Percentiles rank a stretch among this genome's conserved stretches.
These are phyloP conservation scores for Moesziomyces antarcticus DNA, from an alignment of 1,284 basidiomycete genomes.

Conservation along the genomic window DNA sequence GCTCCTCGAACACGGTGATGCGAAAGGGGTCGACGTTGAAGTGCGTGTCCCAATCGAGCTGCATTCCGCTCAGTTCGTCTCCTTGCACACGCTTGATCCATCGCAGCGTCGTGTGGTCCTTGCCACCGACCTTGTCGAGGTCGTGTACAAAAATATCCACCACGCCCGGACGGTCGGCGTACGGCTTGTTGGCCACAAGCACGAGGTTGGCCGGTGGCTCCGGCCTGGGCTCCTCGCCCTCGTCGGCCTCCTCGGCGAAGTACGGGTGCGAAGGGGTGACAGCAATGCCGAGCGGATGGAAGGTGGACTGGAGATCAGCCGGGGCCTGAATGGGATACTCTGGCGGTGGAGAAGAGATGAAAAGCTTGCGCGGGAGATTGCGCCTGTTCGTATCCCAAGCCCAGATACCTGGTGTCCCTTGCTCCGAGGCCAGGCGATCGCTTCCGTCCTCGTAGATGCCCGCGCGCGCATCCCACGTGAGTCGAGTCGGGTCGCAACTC, in stretches of 20 bases:
- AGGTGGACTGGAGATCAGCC: conserved; percentile 25
- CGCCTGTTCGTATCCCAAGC: conserved; percentile 44
- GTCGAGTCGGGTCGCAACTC: conserved; percentile 50
- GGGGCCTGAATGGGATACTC: conserved; percentile 28
- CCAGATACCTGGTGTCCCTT: conserved; percentile 47
- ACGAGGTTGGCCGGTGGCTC: conserved; percentile 40
- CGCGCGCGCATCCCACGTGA: conserved; percentile 49
- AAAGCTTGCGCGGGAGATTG: conserved; percentile 30
- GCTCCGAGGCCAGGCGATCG: conserved; percentile 11
- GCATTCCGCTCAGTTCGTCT: conserved; percentile 7
- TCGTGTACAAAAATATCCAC: conserved; percentile 56
- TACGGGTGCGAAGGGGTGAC: conserved; percentile 43
- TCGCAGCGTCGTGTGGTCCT: conserved; percentile 32
- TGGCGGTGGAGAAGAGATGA: conserved; percentile 43
- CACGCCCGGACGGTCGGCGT: conserved; percentile 36
- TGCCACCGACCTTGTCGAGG: conserved; percentile 36
- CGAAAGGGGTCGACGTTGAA: conserved; percentile 45
- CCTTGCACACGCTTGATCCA: conserved; percentile 50
- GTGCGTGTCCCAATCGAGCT: conserved; percentile 11
- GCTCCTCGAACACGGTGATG: conserved; percentile 44
- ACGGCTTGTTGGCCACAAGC: conserved; percentile 52
- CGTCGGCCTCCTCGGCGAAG: conserved; percentile 28
- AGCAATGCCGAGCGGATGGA: conserved; percentile 52
- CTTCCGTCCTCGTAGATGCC: conserved; percentile 39
- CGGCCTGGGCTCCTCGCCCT: conserved; percentile 20